These are phyloP conservation scores for Neofusicoccum cordaticola DNA, from an alignment of 2,329 filamentous ascomycete genomes.

Conservation along the genomic window DNA sequence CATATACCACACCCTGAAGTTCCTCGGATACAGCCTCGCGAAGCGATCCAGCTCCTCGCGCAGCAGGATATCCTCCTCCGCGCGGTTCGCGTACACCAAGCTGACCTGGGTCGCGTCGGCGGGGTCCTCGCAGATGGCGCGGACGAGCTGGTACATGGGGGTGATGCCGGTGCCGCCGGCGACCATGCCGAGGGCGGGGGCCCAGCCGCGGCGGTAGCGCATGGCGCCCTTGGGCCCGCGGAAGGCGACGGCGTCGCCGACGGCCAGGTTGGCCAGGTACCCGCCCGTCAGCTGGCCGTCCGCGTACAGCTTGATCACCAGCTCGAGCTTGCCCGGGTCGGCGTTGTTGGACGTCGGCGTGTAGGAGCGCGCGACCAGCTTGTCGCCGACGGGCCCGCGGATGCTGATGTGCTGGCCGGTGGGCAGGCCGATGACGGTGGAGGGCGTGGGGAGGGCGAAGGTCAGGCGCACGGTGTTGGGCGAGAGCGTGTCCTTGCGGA, in stretches of 20 bases:
- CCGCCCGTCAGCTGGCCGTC: constrained; percentile 51
- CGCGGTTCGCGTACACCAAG: constrained; percentile 59
- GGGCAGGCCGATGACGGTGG: constrained; percentile 31
- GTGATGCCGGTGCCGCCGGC: constrained; percentile 55
- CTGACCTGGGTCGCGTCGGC: constrained; percentile 56
- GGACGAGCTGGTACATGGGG: constrained; percentile 61
- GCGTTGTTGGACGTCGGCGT: constrained; percentile 53
- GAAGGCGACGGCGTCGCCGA: constrained; percentile 52
- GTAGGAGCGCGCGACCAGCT: constrained; percentile 24
- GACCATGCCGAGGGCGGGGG: constrained; percentile 53
- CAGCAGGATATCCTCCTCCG: constrained; percentile 60
- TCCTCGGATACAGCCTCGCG: constrained; percentile 53
- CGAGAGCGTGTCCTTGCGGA: constrained; percentile 21
- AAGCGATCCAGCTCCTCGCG: constrained; percentile 55
- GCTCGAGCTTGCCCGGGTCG: constrained; percentile 53
- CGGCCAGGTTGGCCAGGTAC: constrained; percentile 47
- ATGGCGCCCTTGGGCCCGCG: constrained; percentile 58
- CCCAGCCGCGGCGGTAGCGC: constrained; percentile 45
- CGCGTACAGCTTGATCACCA: constrained; percentile 53
- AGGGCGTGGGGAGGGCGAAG: constrained; percentile 25
- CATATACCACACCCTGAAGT: constrained; percentile 57
- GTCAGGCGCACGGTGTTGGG: constrained; percentile 26
- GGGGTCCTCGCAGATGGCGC: constrained; percentile 62
- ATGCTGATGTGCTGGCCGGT: constrained; percentile 36
- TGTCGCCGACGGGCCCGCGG: constrained; percentile 65